These are phyloP conservation scores for Xylaria palmicola DNA, from an alignment of 495 filamentous ascomycete genomes.

Conservation along the genomic window DNA sequence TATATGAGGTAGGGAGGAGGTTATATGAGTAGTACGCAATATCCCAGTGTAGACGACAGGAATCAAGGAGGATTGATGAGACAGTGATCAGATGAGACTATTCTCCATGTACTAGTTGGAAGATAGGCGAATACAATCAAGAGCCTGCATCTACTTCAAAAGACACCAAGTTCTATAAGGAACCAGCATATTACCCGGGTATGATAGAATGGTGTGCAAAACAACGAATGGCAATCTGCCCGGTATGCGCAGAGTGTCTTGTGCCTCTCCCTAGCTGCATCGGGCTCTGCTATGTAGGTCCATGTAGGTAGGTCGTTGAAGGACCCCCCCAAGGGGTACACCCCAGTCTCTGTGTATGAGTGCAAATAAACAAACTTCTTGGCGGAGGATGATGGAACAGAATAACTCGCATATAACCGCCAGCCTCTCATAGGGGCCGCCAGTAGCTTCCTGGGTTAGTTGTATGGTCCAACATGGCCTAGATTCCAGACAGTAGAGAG, in stretches of 20 bases:
- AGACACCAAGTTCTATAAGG: neutral
- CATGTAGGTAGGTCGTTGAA: neutral
- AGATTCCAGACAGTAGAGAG: neutral
- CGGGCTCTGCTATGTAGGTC: neutral
- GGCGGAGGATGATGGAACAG: slow-evolving; percentile 6
- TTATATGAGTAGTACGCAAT: no score
- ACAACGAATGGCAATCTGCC: neutral
- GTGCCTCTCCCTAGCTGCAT: neutral
- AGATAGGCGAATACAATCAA: neutral
- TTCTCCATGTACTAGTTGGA: no score
- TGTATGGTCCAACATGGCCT: neutral
- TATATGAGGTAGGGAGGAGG: no score
- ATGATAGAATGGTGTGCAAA: no score
- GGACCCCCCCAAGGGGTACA: neutral
- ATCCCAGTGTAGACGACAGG: neutral
- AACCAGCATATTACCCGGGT: no score
- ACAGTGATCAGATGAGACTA: neutral
- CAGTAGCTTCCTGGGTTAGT: no score
- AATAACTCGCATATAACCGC: neutral
- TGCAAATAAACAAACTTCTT: neutral
- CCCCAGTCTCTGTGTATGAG: neutral
- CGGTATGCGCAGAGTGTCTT: neutral
- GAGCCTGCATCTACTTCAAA: neutral
- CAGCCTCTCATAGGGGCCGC: neutral
- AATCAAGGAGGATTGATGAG: neutral